These are phyloP conservation scores for Cyamopsis tetragonoloba DNA, from an alignment of 306 rosid genomes.

Conservation along the genomic window DNA sequence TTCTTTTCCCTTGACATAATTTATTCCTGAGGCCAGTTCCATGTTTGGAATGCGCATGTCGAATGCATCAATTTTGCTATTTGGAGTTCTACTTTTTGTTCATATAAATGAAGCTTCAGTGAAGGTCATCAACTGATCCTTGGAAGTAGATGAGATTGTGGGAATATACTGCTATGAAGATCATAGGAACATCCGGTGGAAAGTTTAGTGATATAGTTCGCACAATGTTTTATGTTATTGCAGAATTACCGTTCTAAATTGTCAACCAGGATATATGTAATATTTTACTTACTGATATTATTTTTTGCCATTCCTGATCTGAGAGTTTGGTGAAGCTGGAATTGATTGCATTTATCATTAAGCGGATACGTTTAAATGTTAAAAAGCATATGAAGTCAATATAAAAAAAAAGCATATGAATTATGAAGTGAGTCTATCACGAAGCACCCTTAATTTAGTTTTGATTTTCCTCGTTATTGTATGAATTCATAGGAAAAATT, in stretches of 20 bases:
- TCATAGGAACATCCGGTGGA: background rate
- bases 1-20: background rate
- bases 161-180: background rate
- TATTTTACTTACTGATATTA: background rate
- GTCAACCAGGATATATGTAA: background rate
- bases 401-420: too few species aligned
- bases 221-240: background rate
- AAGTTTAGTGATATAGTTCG: background rate
- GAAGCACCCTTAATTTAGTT: background rate
- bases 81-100: background rate
- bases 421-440: background rate
- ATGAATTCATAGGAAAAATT: background rate
- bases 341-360: background rate
- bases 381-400: too few species aligned
- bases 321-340: background rate
- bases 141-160: background rate
- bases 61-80: slow-evolving; percentile 11
- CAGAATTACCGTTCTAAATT: background rate
- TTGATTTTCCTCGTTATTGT: background rate
- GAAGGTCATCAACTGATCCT: background rate
- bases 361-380: background rate
- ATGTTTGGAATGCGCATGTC: background rate
- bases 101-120: background rate
- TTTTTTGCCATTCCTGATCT: background rate
- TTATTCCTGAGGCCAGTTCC: background rate